Base-by-base conservation (phyloP, 2,329 filamentous ascomycete genomes). In the Sclerotinia spermophila region DNA sequence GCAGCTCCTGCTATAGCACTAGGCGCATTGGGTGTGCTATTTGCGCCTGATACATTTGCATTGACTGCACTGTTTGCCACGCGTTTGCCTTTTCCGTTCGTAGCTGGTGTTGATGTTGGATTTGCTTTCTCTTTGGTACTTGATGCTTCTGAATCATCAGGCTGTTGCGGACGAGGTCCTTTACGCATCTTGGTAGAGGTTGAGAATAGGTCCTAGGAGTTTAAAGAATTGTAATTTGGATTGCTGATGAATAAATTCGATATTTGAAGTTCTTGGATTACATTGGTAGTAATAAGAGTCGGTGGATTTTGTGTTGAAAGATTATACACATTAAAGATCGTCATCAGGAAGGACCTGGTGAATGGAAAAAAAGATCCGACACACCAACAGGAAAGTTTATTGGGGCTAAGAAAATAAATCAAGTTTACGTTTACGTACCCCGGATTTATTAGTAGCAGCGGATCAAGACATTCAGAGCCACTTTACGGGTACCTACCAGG, bases 141-240 rank as follows among this genome's bases (percentile, higher is more conserved):
- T 11, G 79, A 79, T 19, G 78, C 77, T 61, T 80, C 79, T 44
- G 79, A 80, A 72, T 80, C 79, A 65, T 80, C 79, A 21, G 74
- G 78, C 53, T 73, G 77, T 27, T 73, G 77, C 24, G 75, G 75
- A 61, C 76, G 75, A 38, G 76, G 73, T 73, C 74, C 76, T 61
- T 70, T 70, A 19, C 40, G 38, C 68, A 70, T 70, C n/a, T 27
- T 33, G 68, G 13, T 48, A 27, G 30, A 40, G 17, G n/a, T 44
- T 24, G 44, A 45, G 15, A 21, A 21, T 42, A 11, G n/a, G 17
- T 24, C 35, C 24, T 27, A 24, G 33, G 33, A 51, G 61, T 15
- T 51, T 65, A 38, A 40, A n/a, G n/a, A 4, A 8, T 19, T 35
- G 45, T 24, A 15, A 10, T 13, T 27, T 40, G 24, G 19, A 17